phyloP scores from a whole-genome alignment of 306 rosid species.

The Casuarina glauca region DNA sequence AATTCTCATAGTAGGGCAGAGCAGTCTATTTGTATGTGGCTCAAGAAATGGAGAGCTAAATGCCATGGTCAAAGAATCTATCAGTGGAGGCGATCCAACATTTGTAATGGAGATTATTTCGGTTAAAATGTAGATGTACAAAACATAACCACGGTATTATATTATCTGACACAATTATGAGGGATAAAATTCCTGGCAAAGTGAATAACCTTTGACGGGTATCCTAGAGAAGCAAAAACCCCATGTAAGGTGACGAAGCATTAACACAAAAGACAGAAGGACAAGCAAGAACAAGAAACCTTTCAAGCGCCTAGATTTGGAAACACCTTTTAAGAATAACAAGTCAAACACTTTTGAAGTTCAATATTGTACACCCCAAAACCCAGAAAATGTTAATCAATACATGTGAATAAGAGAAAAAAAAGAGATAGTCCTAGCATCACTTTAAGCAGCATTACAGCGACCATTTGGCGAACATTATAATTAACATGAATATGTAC shows the following conservation, averaged over 20 bases:
- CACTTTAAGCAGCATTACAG: slow-evolving; percentile 17
- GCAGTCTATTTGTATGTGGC: neutral
- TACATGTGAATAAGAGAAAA: neutral
- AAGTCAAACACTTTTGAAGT: neutral
- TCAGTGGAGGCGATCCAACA: slow-evolving; percentile 1
- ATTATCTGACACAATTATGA: neutral
- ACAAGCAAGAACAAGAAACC: neutral
- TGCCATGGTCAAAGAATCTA: neutral
- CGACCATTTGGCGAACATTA: slow-evolving; percentile 30
- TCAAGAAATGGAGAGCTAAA: neutral
- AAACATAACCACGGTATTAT: neutral
- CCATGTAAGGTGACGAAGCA: neutral
- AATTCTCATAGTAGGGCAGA: neutral
- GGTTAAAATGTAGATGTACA: neutral
- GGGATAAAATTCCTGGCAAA: neutral
- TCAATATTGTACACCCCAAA: neutral
- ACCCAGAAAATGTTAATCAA: neutral
- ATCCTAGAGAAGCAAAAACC: neutral
- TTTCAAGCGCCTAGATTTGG: neutral
- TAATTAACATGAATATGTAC: neutral
- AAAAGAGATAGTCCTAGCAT: neutral
- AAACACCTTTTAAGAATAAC: neutral
- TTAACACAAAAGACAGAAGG: neutral
- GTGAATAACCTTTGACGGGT: neutral
- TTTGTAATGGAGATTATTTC: neutral